Percentiles rank a stretch among this genome's conserved stretches.
Evolutionary conservation across 495 filamentous ascomycete species (phyloP).

Genomic region (Aspergillus bridgeri): DNA sequence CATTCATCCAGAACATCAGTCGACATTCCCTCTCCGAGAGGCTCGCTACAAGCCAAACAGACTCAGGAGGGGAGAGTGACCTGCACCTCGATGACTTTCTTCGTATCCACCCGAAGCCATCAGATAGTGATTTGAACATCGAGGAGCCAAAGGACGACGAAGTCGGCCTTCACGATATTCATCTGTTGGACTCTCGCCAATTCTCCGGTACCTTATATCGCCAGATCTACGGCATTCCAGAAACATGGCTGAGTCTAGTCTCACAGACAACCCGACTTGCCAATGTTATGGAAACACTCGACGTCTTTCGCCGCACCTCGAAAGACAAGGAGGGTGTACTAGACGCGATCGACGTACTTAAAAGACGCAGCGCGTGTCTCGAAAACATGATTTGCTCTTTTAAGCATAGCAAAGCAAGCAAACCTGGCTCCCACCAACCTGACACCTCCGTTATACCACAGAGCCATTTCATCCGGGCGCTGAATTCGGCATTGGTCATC

Average conservation of each 20-base stretch:
- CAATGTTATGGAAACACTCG: constrained; percentile 31
- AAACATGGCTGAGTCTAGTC: constrained; percentile 36
- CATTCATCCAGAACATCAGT: constrained; percentile 25
- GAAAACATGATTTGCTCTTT: constrained; percentile 38
- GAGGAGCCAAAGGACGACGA: constrained; percentile 31
- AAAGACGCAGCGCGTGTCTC: constrained; percentile 27
- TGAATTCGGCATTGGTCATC: constrained; percentile 31
- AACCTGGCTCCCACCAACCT: constrained; percentile 8
- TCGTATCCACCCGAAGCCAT: constrained; percentile 24
- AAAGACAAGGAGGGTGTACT: constrained; percentile 12
- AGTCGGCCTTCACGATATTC: constrained; percentile 29
- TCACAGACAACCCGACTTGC: constrained; percentile 35
- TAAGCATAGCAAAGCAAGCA: constrained; percentile 15
- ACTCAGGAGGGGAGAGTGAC: constrained; percentile 13
- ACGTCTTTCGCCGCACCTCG: constrained; percentile 10
- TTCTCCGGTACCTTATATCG: constrained; percentile 30
- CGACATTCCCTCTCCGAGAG: constrained; percentile 12
- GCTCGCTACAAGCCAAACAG: neutral
- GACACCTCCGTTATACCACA: constrained; percentile 16
- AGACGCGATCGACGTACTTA: constrained; percentile 29
- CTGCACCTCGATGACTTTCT: constrained; percentile 34
- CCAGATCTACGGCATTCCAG: constrained; percentile 34
- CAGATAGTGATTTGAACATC: constrained; percentile 35
- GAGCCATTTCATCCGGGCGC: constrained; percentile 24
- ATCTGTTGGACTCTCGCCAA: constrained; percentile 33